Base-by-base conservation (phyloP, 1,284 basidiomycete genomes). In the Ustilago hordei region DNA sequence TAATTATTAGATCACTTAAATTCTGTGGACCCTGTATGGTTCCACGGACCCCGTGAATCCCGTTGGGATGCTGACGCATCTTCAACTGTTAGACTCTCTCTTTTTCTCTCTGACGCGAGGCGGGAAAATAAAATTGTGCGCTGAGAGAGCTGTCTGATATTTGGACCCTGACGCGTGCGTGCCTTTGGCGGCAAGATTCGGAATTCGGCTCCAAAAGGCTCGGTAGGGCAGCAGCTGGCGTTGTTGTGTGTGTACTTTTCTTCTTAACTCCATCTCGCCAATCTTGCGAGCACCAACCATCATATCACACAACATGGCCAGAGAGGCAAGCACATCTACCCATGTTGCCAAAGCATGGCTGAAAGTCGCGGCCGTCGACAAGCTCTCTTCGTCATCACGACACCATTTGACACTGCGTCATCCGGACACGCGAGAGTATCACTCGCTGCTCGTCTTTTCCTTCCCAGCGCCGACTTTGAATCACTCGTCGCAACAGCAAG, bases 351-450 rank as follows among this genome's bases (percentile, higher is more conserved):
- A 58, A 28, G 9, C 58, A 13, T 77, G 75, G 75, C 31, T 77
- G n/a, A 36, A 57, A 31, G 57, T 73, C 8, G 69, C 57, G 1
- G 48, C 64, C 8, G 41, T 67, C 23, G 56, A 47, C 1, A 62
- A 65, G 60, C 76, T 84, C 4, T 57, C 52, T 17, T 38, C 61
- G 17, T 79, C 80, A 17, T 67, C 80, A 5, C 70, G 84, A 19
- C 84, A 85, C 60, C 81, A 81, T 41, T 59, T 85, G 19, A 84
- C 82, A 13, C 63, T 85, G 28, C 76, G 81, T 31, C 62, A 80
- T 59, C 52, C 56, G 4, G 58, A 64, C 15, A 71, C 75, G 11
- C 65, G 74, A 36, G 66, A 77, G 35, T 81, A 82, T 61, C 84
- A 84, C 53, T 78, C 82, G 15, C 63, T 84, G 11, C 69, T 84